Evolutionary conservation across 2,329 filamentous ascomycete genomes (phyloP), one percentile per base, ranked within the genome.

Genomic region (Alternaria ethzedia): DNA sequence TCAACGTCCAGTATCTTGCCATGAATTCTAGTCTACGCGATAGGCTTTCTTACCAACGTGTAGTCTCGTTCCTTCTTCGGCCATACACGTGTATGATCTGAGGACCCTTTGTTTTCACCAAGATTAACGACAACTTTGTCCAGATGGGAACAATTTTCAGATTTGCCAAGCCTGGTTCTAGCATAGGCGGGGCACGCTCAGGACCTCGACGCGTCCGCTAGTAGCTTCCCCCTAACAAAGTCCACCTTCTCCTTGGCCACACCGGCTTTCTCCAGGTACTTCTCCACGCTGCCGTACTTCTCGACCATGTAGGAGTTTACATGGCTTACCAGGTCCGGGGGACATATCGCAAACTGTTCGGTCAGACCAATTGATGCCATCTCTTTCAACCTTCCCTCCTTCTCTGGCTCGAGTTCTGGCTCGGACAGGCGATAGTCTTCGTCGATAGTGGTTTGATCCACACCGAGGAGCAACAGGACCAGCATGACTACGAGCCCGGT

Each of bases 401-500:
- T 85, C 74, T 93, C 90, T 0, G 85, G 77, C 30, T 83, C 81
- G 12, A 96, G 83, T 43, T 88, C 87, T 2, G 84, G 81, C 59
- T 87, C 83, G 3, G 90, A 93, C 23, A 90, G 83, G 63, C 86
- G 78, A 77, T 97, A 97, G 79, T 97, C 94, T 66, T 89, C 75
- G 58, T 87, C 83, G 45, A 96, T 89, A 3, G 88, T 90, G 0
- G 84, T 76, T 2, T 83, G 61, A 0, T 88, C 86, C 1, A 91
- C 76, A 26, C 75, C 81, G 4, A 91, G 83, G 11, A 91, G 81
- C 72, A 95, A 83, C 20, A 96, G 81, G 0, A 91, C 79, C 5
- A 97, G 82, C 44, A 91, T 82, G 6, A 93, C 83, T 11, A 92
- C 83, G 12, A 97, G 82, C 0, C 94, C 94, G 2, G 89, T 94